Evolutionary conservation across 1,139 yeast genomes (phyloP).

Genomic region (Zygosaccharomyces sapae): DNA sequence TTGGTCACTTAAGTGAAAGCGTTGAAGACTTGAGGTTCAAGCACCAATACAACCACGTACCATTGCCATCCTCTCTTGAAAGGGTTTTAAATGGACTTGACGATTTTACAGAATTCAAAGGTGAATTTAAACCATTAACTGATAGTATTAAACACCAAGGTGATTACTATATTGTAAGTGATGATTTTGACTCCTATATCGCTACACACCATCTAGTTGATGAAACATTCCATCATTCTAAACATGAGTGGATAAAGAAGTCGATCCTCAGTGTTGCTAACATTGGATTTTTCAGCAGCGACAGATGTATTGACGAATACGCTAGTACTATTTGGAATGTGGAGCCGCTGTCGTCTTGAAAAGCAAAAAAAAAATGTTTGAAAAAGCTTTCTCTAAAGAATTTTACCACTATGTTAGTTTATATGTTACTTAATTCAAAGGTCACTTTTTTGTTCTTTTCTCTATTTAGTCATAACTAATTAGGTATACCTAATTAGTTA

Average conservation of each 20-base stretch:
- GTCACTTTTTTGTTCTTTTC: no score
- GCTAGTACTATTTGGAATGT: slow-evolving; percentile 93
- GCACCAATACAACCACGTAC: slow-evolving; percentile 55
- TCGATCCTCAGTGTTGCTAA: slow-evolving; percentile 78
- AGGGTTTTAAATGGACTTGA: slow-evolving; percentile 68
- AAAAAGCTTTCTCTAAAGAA: neutral
- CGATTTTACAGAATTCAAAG: slow-evolving; percentile 59
- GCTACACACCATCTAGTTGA: slow-evolving; percentile 78
- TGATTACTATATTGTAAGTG: slow-evolving; percentile 81
- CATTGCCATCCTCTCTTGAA: slow-evolving; percentile 50
- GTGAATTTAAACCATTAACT: slow-evolving; percentile 63
- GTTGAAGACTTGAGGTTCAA: slow-evolving; percentile 81
- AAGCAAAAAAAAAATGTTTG: neutral
- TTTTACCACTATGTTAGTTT: neutral
- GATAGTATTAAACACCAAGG: slow-evolving; percentile 70
- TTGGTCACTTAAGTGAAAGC: slow-evolving; percentile 85
- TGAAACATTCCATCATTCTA: slow-evolving; percentile 60
- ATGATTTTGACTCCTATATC: slow-evolving; percentile 82
- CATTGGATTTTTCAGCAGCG: slow-evolving; percentile 90
- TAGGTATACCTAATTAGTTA: slow-evolving; percentile 2
- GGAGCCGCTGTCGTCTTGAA: slow-evolving; percentile 51
- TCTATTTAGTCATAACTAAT: neutral
- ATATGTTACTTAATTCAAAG: no score
- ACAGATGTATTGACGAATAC: slow-evolving; percentile 86
- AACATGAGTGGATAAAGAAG: slow-evolving; percentile 71